Base-by-base conservation (phyloP, 2,329 filamentous ascomycete species). In the Trichoderma sp. region DNA sequence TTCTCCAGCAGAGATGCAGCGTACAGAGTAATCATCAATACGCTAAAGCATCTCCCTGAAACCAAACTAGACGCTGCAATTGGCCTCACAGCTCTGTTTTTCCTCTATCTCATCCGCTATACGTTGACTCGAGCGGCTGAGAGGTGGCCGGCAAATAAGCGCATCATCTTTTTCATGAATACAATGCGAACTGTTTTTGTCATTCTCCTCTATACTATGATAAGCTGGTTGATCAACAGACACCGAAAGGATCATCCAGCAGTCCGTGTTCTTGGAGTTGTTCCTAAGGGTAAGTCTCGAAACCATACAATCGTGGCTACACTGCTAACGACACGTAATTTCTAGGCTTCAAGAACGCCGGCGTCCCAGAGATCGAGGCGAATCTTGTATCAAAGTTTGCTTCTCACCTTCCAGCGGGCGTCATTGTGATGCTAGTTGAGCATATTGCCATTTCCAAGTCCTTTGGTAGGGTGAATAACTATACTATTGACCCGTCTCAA, bases 391-490 rank as follows among this genome's bases (percentile, higher is more conserved):
- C 82, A 2, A 81, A 87, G 0, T 93, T 97, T 75, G 84, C 86
- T 1, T 83, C 84, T 54, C 86, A 97, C 72, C 83, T 98, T 4
- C 96, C 96, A 0, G 91, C 92, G 8, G 90, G 91, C 0, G 90
- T 97, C 64, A 97, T 98, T 72, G 94, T 99, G n/a, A 85, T 98
- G 68, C 85, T 98, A 43, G 96, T 98, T 70, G 96, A 98, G 80
- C 95, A 98, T 78, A 97, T 98, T 74, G 94, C 95, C 59, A 97
- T 98, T 71, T 93, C 94, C 21, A 99, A 98, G 79, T 97, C 95
- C 0, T 98, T 99, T 74, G 96, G 96, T 11, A 88, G 95, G 69
- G 88, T 97, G 74, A 98, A 97, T 83, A 97, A 97, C 82, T 99
- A 99, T 80, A 90, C 89, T 18, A 97, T 99, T 77, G 90, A 97